Base-by-base conservation (phyloP, 495 filamentous ascomycete genomes). In the Lophium mytilinum region DNA sequence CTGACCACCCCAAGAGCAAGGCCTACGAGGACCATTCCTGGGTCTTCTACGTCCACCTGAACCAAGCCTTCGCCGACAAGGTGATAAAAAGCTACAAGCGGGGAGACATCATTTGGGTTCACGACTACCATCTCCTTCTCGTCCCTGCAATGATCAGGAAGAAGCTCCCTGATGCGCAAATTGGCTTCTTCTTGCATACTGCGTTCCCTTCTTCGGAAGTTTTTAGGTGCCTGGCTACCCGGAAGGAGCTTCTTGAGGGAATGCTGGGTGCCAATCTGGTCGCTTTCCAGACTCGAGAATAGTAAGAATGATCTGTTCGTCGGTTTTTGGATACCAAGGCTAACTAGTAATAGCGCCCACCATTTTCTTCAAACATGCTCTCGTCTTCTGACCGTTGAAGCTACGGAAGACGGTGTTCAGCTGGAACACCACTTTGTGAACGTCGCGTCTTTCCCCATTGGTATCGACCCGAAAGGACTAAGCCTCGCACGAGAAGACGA, bases 1-100 rank as follows among this genome's bases (percentile, higher is more conserved):
- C 91, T 1, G 91, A 96, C 69, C 90, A 93, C 68, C 91, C 91
- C 10, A 95, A 95, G 76, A 95, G 89, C 81, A 96, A 96, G 74
- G 91, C 91, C 0, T 96, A 95, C 66, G 84, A 90, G 68, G 91
- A 96, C 66, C 90, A 96, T 64, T 95, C 90, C 1, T 96, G 89
- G 89, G 80, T 89, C 63, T 95, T 89, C 71, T 96, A 96, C 66
- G 86, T 89, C 55, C 88, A 86, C 40, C 75, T 95, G 63, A 95
- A 95, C 72, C 84, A 90, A 69, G 88, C 84, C 3, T 94, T 95
- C 69, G 91, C 91, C 5, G 85, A 96, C 63, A 84, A 83, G 63
- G 90, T 95, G 51, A 80, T 93, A 34, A 84, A 84, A 70, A 87
- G 88, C 71, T 96, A 91, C 82, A 95, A 95, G 71, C 82, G 85